phyloP scores from a whole-genome alignment of 768 basidiomycete species.

The Russula brevipes region DNA sequence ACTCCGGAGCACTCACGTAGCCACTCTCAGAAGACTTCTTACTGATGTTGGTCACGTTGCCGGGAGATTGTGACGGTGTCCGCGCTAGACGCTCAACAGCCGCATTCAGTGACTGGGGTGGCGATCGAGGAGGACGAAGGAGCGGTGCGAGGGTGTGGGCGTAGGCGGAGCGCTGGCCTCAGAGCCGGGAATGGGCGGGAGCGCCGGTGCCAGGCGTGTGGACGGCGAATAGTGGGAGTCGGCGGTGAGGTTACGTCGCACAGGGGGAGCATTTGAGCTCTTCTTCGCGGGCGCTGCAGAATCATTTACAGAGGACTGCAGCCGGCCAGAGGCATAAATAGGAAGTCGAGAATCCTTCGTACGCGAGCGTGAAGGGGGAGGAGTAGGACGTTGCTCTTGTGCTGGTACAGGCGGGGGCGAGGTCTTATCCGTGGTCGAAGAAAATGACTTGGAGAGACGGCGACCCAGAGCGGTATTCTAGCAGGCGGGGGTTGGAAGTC shows the following conservation, averaged over 20 bases:
- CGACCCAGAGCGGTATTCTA: constrained; percentile 72
- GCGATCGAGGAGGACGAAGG: constrained; percentile 50
- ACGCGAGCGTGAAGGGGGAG: constrained; percentile 14
- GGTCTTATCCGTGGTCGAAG: constrained; percentile 28
- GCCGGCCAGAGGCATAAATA: constrained; percentile 30
- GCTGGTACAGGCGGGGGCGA: background rate
- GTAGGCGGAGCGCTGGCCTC: constrained; percentile 58
- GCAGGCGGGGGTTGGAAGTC: constrained; percentile 7
- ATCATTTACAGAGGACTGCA: constrained; percentile 14
- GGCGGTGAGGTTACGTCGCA: constrained; percentile 20
- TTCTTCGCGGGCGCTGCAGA: background rate
- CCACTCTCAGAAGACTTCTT: constrained; percentile 24
- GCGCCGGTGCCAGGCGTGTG: constrained; percentile 20
- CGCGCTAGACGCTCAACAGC: constrained; percentile 60
- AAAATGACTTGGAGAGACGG: constrained; percentile 45
- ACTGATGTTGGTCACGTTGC: background rate
- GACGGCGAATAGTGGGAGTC: constrained; percentile 27
- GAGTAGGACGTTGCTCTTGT: constrained; percentile 3
- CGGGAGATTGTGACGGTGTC: constrained; percentile 19
- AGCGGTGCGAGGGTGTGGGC: constrained; percentile 36
- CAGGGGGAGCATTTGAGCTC: constrained; percentile 9
- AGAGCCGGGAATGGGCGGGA: constrained; percentile 44
- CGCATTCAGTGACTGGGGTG: constrained; percentile 68
- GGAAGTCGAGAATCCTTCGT: constrained; percentile 5
- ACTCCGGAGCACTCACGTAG: constrained; percentile 23